Base-by-base conservation (phyloP, 495 filamentous ascomycete species). In the Cairneyella variabilis region DNA sequence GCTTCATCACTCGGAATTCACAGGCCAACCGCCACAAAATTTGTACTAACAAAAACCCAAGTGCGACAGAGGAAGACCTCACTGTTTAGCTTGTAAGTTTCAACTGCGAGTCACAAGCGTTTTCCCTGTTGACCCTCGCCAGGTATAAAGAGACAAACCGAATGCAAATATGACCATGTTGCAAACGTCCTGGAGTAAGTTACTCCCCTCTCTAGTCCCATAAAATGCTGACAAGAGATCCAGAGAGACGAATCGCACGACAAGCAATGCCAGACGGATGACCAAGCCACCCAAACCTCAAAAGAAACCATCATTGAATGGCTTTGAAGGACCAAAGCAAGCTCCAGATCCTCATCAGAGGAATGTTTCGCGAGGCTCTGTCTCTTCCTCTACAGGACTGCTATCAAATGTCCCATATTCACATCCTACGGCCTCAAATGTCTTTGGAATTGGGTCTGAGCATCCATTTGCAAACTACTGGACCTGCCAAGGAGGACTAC, bases 401-500 rank as follows among this genome's bases (percentile, higher is more conserved):
- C 73, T 88, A 20, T 85, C 83, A 45, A 80, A 88, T 64, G 74
- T 87, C 5, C 83, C 85, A 16, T 80, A 81, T 58, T 82, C 84
- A 1, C 69, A 77, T 20, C 77, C 79, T 0, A 76, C 79, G 25
- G 76, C 78, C 14, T 82, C 78, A 37, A 85, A 83, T 48, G 81
- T 88, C 34, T 89, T 88, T 64, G 85, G 82, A n/a, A 74, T 82
- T 45, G 77, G 79, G 16, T 75, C 76, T 4, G 82, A 83, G 65
- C 82, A 87, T 48, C 80, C 82, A 2, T 87, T 85, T 58, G 79
- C 81, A 57, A 89, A 89, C 63, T 89, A 89, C 65, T 89, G 85
- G 85, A 89, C 85, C 6, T 84, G 80, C 58, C 74, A 80, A 43
- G 85, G 85, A 21, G 85, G 85, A 1, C 67, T 89, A 18, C 72